Percentiles rank a stretch among this genome's conserved stretches.
These are phyloP conservation scores for Trichophyton verrucosum DNA, from an alignment of 2,329 filamentous ascomycete species.

Conservation along the genomic window DNA sequence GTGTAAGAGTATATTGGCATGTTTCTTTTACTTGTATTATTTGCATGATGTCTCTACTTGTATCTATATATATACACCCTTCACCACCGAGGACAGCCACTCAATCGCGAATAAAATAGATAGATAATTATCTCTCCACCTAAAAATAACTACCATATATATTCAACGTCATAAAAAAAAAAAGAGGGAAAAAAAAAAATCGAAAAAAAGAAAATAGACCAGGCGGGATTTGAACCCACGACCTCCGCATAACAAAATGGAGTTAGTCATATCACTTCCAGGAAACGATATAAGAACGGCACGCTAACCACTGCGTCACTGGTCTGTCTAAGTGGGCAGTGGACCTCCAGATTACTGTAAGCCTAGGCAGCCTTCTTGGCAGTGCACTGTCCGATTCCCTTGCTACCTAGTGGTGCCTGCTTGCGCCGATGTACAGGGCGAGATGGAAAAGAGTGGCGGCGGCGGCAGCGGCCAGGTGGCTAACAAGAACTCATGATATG, in stretches of 20 bases:
- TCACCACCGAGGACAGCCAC: too few relatives aligned
- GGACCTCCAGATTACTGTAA: neutral
- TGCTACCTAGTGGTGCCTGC: neutral
- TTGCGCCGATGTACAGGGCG: neutral
- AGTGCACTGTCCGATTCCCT: too few relatives aligned
- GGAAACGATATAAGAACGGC: conserved; percentile 3
- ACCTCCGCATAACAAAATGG: conserved; percentile 1
- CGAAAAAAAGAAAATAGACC: neutral
- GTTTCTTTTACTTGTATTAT: neutral
- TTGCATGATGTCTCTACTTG: neutral
- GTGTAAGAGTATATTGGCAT: neutral
- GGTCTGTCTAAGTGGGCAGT: neutral
- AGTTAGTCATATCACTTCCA: neutral
- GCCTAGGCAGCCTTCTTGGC: too few relatives aligned
- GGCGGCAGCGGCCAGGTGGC: neutral
- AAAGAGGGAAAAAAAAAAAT: neutral
- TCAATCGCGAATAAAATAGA: too few relatives aligned
- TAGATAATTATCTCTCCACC: too few relatives aligned
- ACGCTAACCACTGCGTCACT: conserved; percentile 4
- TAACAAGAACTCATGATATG: neutral
- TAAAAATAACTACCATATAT: too few relatives aligned
- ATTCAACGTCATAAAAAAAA: too few relatives aligned
- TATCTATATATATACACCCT: neutral
- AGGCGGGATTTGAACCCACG: conserved; percentile 4
- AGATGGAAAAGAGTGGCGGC: neutral